Evolutionary conservation across 2,329 filamentous ascomycete species (phyloP), one percentile per base, ranked within the genome.

Genomic region (Didymella pinodella): DNA sequence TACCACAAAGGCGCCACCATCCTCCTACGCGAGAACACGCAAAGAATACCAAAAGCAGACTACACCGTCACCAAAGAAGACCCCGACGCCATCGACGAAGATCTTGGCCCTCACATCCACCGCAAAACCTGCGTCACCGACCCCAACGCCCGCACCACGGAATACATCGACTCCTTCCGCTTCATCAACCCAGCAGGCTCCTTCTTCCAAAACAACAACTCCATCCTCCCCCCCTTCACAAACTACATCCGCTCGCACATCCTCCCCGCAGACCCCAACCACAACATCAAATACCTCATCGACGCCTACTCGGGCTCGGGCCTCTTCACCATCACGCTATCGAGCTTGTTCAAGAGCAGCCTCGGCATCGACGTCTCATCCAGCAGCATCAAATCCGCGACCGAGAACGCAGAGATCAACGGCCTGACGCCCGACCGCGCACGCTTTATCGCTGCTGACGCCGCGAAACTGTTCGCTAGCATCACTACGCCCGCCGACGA

Each of bases 151-250:
- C 90, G 85, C 49, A 89, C 91, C 3, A 93, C 90, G 29, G 95
- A 99, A 78, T 97, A 96, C 79, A 86, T 99, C 63, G 92, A 90
- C 72, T 81, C 88, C 76, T 95, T 90, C 81, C 82, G 88, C 72
- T 97, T 99, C 80, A 89, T 89, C 75, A 98, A 96, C 80, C 92
- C 91, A 2, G 95, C 95, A 11, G 93, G 93, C 59, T 88, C 92
- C 51, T 99, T 99, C 82, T 99, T 99, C 86, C 95, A 99, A 75
- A 99, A 99, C 84, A 99, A 99, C 85, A 98, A 98, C 83, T 96
- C 93, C 54, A 98, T 99, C 78, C 88, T 99, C 25, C 88, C 91
- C 29, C 80, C 82, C 16, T 96, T 98, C 79, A 96, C 93, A 14
- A 84, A 87, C 65, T 97, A 96, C 81, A 91, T 98, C 75, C 90